phyloP scores from a whole-genome alignment of 495 filamentous ascomycete genomes.

The Stereocaulon alpinum region DNA sequence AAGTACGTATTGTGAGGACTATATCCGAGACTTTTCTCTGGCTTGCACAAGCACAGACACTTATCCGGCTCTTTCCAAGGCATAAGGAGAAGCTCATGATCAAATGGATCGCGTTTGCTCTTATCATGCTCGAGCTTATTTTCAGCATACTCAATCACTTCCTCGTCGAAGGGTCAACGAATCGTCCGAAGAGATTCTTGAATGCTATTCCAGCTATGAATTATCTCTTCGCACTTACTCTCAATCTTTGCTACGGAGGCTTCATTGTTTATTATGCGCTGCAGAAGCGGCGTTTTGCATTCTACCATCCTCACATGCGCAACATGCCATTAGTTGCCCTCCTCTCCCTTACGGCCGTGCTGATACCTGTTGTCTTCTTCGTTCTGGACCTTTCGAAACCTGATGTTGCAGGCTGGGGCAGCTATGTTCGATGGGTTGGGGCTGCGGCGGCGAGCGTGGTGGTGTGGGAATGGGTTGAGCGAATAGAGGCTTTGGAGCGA shows the following conservation, averaged over 20 bases:
- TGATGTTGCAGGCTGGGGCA: constrained; percentile 86
- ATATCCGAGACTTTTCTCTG: constrained; percentile 93
- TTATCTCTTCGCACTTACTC: constrained; percentile 84
- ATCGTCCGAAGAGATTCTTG: constrained; percentile 60
- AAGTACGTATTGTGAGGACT: constrained; percentile 78
- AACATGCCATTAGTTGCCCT: constrained; percentile 81
- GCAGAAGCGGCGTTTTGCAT: constrained; percentile 86
- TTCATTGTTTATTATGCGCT: constrained; percentile 95
- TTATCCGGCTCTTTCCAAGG: constrained; percentile 89
- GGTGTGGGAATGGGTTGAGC: constrained; percentile 98
- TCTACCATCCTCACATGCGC: constrained; percentile 85
- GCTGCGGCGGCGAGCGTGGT: constrained; percentile 92
- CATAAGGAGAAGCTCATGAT: constrained; percentile 97
- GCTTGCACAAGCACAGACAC: constrained; percentile 92
- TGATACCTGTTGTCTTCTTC: constrained; percentile 93
- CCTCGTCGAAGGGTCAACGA: constrained; percentile 45
- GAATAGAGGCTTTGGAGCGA: constrained; percentile 92
- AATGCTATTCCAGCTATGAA: constrained; percentile 87
- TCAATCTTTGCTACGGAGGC: constrained; percentile 82
- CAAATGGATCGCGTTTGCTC: constrained; percentile 92
- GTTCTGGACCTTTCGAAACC: constrained; percentile 84
- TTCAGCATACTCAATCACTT: constrained; percentile 89
- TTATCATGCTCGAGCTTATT: constrained; percentile 80
- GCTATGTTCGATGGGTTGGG: constrained; percentile 95
- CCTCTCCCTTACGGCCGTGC: constrained; percentile 64